Evolutionary conservation across 805 yeast genomes (phyloP), one percentile per base, ranked within the genome.

Genomic region (Candida montana): DNA sequence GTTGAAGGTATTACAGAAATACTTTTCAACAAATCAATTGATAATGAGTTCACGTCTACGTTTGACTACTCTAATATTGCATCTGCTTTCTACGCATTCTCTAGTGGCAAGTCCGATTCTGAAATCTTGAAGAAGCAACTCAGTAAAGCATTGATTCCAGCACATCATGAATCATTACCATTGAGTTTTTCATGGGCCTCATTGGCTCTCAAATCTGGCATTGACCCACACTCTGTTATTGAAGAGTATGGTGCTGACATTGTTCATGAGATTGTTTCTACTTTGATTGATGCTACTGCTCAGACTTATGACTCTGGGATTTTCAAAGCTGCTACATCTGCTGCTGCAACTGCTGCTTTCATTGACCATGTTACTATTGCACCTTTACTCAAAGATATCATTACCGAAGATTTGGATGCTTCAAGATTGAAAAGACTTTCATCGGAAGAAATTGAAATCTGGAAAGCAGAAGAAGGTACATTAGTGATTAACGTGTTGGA

Each of bases 121-220:
- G 50, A 48, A 2, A 41, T 60, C 10, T 42, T 65, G 35, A 54
- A 57, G 4, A 42, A 57, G 7, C 62, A 67, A 18, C 47, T 81
- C 13, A 46, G 69, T 16, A 61, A 67, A 9, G 45, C 68, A 15
- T 53, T 79, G 15, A 56, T 77, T 19, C 47, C 72, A 6, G 51
- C 72, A 15, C 83, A 81, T 51, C 69, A 68, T 44, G 37, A 52
- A 2, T 40, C 50, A 3, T 56, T 75, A n/a, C 48, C 61, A 47
- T 63, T 68, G 57, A 63, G 74, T 45, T 47, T 50, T 11, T 81
- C 83, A 2, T 91, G 98, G 98, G 83, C 88, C 27, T 84, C 84
- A 0, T 61, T 88, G 32, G 79, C 79, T 29, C 75, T 81, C 52
- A 66, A 75, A 35, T 72, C 83, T 7, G 55, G 62, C 2, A 52